Evolutionary conservation across 31 red algal species (phyloP).

Genomic region (Odonthalia washingtoniensis): DNA sequence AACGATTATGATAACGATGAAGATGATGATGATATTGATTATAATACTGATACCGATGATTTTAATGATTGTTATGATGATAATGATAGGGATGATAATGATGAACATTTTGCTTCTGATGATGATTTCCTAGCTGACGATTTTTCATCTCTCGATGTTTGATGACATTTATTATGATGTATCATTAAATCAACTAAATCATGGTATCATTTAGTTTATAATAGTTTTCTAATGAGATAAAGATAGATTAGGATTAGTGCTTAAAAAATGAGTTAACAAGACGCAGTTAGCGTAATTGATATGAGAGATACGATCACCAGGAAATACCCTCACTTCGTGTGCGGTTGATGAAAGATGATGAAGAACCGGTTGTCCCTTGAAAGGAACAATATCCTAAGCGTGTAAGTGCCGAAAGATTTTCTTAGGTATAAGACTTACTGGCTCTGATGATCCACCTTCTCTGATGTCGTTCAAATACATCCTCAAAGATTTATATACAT

Average conservation of each 20-base stretch:
- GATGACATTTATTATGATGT: constrained; percentile 90
- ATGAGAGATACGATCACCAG: constrained; percentile 86
- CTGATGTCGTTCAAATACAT: no score
- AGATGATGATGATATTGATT: background rate
- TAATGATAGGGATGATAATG: background rate
- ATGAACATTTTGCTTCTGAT: background rate
- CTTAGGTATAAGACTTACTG: constrained; percentile 50
- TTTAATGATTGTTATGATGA: background rate
- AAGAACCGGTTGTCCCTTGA: constrained; percentile 96
- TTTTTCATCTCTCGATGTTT: constrained; percentile 86
- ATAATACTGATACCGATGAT: background rate
- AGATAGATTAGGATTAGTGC: constrained; percentile 82
- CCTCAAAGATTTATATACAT: background rate
- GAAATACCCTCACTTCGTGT: constrained; percentile 90
- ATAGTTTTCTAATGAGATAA: no score
- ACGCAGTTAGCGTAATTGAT: constrained; percentile 99
- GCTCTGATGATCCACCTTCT: no score
- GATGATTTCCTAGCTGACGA: background rate
- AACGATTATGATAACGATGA: background rate
- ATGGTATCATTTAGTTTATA: constrained; percentile 83
- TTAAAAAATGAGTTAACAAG: constrained; percentile 98
- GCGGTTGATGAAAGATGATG: constrained; percentile 94
- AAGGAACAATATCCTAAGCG: constrained; percentile 91
- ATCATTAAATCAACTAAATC: constrained; percentile 86
- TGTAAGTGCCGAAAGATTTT: constrained; percentile 91